Base-by-base conservation (phyloP, 495 filamentous ascomycete genomes). In the Penicillium atrosanguineum region DNA sequence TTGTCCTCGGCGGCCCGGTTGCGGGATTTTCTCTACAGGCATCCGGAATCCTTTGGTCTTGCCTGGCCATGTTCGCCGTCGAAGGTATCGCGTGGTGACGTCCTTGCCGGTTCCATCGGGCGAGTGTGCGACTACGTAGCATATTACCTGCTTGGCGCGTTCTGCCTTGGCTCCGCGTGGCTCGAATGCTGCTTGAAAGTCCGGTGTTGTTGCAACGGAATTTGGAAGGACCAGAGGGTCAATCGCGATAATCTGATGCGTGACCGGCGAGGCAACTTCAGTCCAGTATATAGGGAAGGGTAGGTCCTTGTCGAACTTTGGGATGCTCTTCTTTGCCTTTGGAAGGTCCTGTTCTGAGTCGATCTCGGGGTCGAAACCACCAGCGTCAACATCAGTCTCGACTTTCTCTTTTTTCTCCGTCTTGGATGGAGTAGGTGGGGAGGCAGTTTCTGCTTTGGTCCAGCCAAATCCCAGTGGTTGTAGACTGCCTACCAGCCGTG, bases 381-480 rank as follows among this genome's bases (percentile, higher is more conserved):
- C 59, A 16, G 55, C 21, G 5, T 58, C 65, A 6, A 51, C 40
- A 19, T 60, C 55, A n/a, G 49, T 45, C 19, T 54, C 57, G 1
- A 42, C 36, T 7, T 50, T 52, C 25, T 59, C 56, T 12, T 55
- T 26, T 38, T 65, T 64, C 60, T 78, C 63, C 11, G 56, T 81
- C 82, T 62, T 91, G 18, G 61, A 25, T 34, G 47, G 50, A 14
- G 31, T 34, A 1, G 31, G 12, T 34, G 31, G 11, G 20, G 60
- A 67, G 41, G 71, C 72, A 0, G 61, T 87, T 68, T 98, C 94
- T 16, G 78, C 73, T 63, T 92, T 93, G 46, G 85, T 92, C 83
- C 90, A 97, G 2, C 91, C 91, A 68, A 96, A 96, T 2, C 95
- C 94, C 0, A 90, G 65, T 15, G 94, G 87, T 56, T 97, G 94